Evolutionary conservation across 352 stramenopile species (phyloP), one percentile per base, ranked within the genome.

Genomic region (Phytophthora sansomeana): DNA sequence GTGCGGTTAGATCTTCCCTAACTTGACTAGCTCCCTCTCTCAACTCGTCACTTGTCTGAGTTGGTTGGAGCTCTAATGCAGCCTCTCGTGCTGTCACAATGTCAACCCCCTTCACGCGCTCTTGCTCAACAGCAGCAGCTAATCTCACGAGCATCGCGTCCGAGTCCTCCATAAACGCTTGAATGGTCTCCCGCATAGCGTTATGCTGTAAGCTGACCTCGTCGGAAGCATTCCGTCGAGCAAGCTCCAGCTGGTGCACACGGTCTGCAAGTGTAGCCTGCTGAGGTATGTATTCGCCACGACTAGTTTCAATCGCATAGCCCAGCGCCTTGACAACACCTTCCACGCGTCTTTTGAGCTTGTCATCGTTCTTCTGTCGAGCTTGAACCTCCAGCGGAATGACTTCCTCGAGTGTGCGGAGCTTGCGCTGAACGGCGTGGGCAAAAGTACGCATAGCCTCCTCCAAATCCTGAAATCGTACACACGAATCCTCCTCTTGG

Each of bases 351-450:
- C 47, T 51, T 14, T 63, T 58, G 1, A 93, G 64, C 48, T 82
- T 87, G 9, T 89, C 83, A 47, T 91, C 69, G 53, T 77, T 62
- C 46, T 82, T 78, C 56, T 91, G 83, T 14, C 83, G 63, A 7
- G 83, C 81, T 58, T 80, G 70, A 24, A 91, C 81, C 29, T 93
- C 83, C 49, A 92, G 58, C 6, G 77, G 81, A 29, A 93, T 57
- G 26, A 87, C 76, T 53, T 87, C 78, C 65, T 93, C 83, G 1
- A 93, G 50, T 16, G 77, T 81, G 38, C 53, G 54, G 2, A 91
- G 29, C 41, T 87, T 86, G 9, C 51, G 63, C 42, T 91, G 82
- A 5, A 90, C 53, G 13, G 30, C 30, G 38, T 36, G 19, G 5
- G 38, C 35, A 46, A 74, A 35, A n/a, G 43, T 29, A 28, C 43